Conservation (phyloP, 352 stramenopile species). For the Pythium aristosporum region DNA sequence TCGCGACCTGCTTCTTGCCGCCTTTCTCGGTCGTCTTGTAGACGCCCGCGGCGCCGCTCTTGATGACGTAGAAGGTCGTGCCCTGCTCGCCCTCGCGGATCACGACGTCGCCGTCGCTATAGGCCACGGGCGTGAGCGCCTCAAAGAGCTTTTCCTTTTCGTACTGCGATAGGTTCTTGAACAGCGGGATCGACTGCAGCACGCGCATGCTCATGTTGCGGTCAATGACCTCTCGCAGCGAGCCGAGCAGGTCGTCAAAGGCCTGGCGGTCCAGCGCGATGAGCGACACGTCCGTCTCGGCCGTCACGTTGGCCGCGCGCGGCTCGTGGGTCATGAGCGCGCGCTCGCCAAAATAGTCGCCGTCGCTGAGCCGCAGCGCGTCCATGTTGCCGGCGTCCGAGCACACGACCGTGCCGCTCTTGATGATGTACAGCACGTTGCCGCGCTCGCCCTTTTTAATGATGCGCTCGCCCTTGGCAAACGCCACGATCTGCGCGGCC, state of each 20-base stretch:
- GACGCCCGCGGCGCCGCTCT: conserved; percentile 59
- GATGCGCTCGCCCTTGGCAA: conserved; percentile 74
- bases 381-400: conserved; percentile 79
- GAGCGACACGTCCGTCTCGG: conserved; percentile 65
- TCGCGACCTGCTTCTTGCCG: conserved; percentile 52
- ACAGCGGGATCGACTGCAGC: conserved; percentile 72
- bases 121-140: conserved; percentile 48
- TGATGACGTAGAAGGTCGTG: conserved; percentile 83
- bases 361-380: conserved; percentile 89
- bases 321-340: conserved; percentile 93
- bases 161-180: conserved; percentile 60
- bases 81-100: conserved; percentile 70
- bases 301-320: conserved; percentile 80
- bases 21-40: conserved; percentile 40
- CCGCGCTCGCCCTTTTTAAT: conserved; percentile 80
- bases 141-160: conserved; percentile 68
- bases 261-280: conserved; percentile 81
- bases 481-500: conserved; percentile 77
- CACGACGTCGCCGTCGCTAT: conserved; percentile 64
- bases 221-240: conserved; percentile 77
- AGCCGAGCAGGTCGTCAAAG: conserved; percentile 83
- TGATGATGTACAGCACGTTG: conserved; percentile 89
- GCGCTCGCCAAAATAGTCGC: conserved; percentile 96
- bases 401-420: conserved; percentile 61
- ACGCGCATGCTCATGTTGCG: conserved; percentile 82